phyloP scores from a whole-genome alignment of 2,329 filamentous ascomycete genomes.

The Davidsoniella virescens region DNA sequence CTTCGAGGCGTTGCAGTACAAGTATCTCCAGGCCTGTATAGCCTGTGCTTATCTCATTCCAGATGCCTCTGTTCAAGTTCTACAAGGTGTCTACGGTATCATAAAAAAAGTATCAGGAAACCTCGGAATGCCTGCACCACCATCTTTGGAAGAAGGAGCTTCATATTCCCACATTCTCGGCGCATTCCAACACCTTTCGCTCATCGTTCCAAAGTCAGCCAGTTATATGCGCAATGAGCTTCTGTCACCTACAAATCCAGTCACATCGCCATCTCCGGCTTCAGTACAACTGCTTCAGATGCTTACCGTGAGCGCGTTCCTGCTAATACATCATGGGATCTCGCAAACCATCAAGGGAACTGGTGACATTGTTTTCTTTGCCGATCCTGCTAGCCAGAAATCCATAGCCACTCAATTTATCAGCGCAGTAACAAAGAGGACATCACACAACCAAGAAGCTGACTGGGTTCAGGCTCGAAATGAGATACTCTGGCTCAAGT shows the following conservation, averaged over 20 bases:
- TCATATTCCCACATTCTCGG: constrained; percentile 13
- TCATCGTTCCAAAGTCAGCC: constrained; percentile 17
- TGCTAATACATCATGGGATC: constrained; percentile 35
- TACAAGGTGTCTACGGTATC: constrained; percentile 20
- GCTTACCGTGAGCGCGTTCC: constrained; percentile 39
- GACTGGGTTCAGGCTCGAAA: constrained; percentile 46
- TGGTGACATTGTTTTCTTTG: constrained; percentile 47
- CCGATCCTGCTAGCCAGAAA: constrained; percentile 48
- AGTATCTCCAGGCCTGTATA: constrained; percentile 52
- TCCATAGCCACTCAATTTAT: constrained; percentile 43
- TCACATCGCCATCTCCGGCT: constrained; percentile 1
- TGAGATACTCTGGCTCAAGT: constrained; percentile 56
- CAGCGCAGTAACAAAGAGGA: constrained; percentile 31
- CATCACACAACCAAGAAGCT: constrained; percentile 42
- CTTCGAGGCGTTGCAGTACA: constrained; percentile 40
- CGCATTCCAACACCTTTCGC: constrained; percentile 14
- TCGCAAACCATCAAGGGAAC: constrained; percentile 35
- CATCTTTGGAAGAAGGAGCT: constrained; percentile 25
- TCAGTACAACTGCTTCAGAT: constrained; percentile 16
- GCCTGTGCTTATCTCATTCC: constrained; percentile 53
- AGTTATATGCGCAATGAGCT: constrained; percentile 20
- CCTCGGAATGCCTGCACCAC: constrained; percentile 41
- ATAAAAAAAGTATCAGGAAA: constrained; percentile 21
- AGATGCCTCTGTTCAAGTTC: constrained; percentile 38
- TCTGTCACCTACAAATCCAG: constrained; percentile 3